A percentile compares a stretch with the other conserved stretches of the same genome.
Evolutionary conservation across 257 asterid species (phyloP).

Genomic region (Apocynum venetum): DNA sequence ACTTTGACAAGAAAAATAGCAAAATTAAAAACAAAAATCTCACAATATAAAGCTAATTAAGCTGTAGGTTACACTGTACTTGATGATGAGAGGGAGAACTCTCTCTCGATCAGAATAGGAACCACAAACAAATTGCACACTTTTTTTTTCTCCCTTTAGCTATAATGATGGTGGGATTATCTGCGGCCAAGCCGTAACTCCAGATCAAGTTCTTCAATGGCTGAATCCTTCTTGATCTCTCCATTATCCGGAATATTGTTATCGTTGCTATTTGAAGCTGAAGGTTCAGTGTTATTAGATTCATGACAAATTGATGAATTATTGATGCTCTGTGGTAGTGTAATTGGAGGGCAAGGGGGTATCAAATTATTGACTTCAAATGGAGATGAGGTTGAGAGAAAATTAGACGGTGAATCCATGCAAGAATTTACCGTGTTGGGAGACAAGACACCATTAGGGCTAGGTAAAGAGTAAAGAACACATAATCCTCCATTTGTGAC

Average conservation of each 20-base stretch:
- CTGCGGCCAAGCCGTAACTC: conserved; percentile 63
- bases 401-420: conserved; percentile 23
- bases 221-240: conserved; percentile 15
- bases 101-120: conserved; percentile 4
- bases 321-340: conserved; percentile 20
- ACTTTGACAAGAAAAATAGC: neutral
- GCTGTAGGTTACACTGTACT: conserved; percentile 4
- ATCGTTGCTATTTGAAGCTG: conserved; percentile 21
- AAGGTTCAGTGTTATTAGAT: conserved; percentile 33
- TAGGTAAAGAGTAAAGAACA: conserved; percentile 45
- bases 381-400: conserved; percentile 16
- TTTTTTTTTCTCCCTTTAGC: conserved; percentile 5
- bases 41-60: neutral
- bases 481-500: conserved; percentile 38
- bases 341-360: conserved; percentile 16
- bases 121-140: conserved; percentile 14
- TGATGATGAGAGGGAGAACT: neutral
- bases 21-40: neutral
- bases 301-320: conserved; percentile 24
- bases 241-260: conserved; percentile 2
- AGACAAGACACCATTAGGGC: conserved; percentile 37
- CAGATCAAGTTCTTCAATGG: conserved; percentile 46
- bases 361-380: conserved; percentile 14
- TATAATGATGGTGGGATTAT: conserved; percentile 2
- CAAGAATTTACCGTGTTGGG: conserved; percentile 15